Base-by-base conservation (phyloP, 2,329 filamentous ascomycete genomes). In the Ceratocystis cacaofunesta region DNA sequence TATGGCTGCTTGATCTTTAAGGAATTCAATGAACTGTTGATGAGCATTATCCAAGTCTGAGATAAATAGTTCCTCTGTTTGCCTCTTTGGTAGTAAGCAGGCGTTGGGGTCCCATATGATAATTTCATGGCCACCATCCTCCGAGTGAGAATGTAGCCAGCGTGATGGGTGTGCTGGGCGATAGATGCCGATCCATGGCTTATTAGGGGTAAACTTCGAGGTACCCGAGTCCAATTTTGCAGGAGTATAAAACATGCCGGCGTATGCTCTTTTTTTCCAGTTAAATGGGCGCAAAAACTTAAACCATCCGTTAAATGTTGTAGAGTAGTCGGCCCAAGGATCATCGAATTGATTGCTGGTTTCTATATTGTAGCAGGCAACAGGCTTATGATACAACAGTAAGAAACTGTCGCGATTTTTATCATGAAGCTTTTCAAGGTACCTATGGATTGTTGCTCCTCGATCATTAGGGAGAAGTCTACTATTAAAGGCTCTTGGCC, bases 181-280 rank as follows among this genome's bases (percentile, higher is more conserved):
- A 66, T 78, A 77, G 15, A 81, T 69, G 0, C 74, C 79, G 43
- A 84, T 68, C 81, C 82, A 85, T 0, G 82, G 79, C 57, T 78
- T 76, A 8, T 77, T 75, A 41, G 68, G 48, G 1, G 65, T 7
- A 69, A 70, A 19, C 17, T 64, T 43, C 55, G 30, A 17, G 69
- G 68, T 1, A 65, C 57, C 0, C 69, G 68, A 10, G 64, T 65
- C 0, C 3, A 28, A 19, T 12, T 58, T 22, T 63, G 44, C 41
- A 28, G 65, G 72, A 0, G 79, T 82, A 69, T 81, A 82, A 69
- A 83, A 84, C 5, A 84, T 69, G 0, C 78, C 80, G 1, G 57
- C 61, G 19, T 68, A 69, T 5, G 57, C 63, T 12, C 19, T 43
- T 41, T 66, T 68, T 19, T 4, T 6, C 32, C 6, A 3, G 2